Evolutionary conservation across 2,329 filamentous ascomycete genomes (phyloP).

Genomic region (Aspergillus sp.): DNA sequence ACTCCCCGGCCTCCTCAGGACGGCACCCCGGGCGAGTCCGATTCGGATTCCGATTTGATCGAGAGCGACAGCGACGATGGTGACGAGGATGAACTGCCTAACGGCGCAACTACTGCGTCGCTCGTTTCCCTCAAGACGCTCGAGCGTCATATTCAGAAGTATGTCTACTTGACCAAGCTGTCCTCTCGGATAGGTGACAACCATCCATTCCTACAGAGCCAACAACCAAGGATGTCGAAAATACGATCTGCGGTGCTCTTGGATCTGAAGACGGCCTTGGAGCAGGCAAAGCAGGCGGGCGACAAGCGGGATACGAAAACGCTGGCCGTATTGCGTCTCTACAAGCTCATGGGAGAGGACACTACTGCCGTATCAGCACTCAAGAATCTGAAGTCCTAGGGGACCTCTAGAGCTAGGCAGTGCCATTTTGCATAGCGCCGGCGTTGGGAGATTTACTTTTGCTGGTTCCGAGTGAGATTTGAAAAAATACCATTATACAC

Average conservation of each 20-base stretch:
- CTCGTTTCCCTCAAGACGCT: conserved; percentile 49
- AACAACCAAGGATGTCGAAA: conserved; percentile 57
- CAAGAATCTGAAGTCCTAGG: conserved; percentile 42
- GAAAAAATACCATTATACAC: conserved; percentile 45
- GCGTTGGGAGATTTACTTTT: conserved; percentile 36
- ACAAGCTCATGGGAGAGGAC: conserved; percentile 62
- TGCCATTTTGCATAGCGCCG: conserved; percentile 44
- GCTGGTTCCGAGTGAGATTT: conserved; percentile 22
- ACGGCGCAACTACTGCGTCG: conserved; percentile 36
- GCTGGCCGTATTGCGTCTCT: conserved; percentile 61
- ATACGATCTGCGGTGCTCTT: conserved; percentile 64
- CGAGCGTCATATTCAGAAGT: conserved; percentile 59
- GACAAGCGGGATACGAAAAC: conserved; percentile 43
- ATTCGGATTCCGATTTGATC: conserved; percentile 39
- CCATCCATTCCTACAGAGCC: conserved; percentile 65
- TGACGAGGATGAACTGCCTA: conserved; percentile 37
- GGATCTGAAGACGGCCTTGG: conserved; percentile 64
- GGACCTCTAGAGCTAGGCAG: not conserved
- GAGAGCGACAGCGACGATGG: conserved; percentile 30
- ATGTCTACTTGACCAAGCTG: conserved; percentile 56
- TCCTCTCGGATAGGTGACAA: conserved; percentile 53
- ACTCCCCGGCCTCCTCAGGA: conserved; percentile 22
- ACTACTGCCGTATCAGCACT: conserved; percentile 61
- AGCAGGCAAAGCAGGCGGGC: conserved; percentile 52
- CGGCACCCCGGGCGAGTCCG: conserved; percentile 24